Conservation (phyloP, 2,329 filamentous ascomycete genomes). For the Plectosphaerella sp. region DNA sequence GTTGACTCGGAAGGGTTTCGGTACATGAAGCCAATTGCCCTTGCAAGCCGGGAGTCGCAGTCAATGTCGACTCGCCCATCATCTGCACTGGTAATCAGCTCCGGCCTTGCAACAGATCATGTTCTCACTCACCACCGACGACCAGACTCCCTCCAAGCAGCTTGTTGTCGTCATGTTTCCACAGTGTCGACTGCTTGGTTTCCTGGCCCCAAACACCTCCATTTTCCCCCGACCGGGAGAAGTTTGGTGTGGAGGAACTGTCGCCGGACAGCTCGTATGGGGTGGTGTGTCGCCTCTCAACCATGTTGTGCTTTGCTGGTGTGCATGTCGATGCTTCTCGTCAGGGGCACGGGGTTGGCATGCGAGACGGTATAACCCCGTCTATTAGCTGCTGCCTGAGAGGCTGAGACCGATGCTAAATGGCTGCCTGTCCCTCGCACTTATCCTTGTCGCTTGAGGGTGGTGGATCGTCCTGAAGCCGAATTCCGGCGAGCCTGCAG, state of each 20-base stretch:
- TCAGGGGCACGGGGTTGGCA: too few relatives aligned
- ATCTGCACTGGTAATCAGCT: neutral
- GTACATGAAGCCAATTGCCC: constrained; percentile 3
- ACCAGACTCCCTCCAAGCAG: neutral
- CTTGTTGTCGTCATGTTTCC: neutral
- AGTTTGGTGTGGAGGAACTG: neutral
- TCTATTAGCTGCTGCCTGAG: too few relatives aligned
- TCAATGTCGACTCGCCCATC: constrained; percentile 8
- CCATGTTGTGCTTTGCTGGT: neutral
- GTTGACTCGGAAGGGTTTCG: neutral
- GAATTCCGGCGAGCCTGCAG: too few relatives aligned
- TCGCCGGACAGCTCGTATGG: neutral
- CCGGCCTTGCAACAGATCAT: neutral
- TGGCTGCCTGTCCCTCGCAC: too few relatives aligned
- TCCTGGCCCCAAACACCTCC: neutral
- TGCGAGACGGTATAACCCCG: too few relatives aligned
- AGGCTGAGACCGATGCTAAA: too few relatives aligned
- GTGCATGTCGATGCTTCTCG: too few relatives aligned
- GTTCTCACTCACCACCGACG: neutral
- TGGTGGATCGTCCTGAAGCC: too few relatives aligned
- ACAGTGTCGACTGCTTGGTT: neutral
- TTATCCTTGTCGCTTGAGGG: too few relatives aligned
- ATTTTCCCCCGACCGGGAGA: too few relatives aligned
- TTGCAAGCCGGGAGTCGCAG: constrained; percentile 5
- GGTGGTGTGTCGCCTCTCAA: neutral